Evolutionary conservation across 2,329 filamentous ascomycete species (phyloP).

Genomic region (Verticillium tricorpus): DNA sequence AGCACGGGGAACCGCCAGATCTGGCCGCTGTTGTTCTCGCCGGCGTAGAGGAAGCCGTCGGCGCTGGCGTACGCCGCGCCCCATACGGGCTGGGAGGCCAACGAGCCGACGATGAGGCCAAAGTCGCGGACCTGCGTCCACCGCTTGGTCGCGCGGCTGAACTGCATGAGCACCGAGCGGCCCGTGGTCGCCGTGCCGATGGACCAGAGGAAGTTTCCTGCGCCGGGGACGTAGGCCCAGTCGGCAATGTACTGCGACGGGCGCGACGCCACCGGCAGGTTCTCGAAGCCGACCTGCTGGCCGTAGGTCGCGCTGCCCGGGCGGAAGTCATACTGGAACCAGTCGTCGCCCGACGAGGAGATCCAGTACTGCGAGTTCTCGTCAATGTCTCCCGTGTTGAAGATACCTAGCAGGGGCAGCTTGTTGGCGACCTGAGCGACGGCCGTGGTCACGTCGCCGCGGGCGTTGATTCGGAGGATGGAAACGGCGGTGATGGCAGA

Average conservation of each 20-base stretch:
- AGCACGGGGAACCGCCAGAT: constrained; percentile 15
- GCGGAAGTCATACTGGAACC: constrained; percentile 14
- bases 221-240: constrained; percentile 15
- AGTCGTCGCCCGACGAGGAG: constrained; percentile 9
- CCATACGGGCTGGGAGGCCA: constrained; percentile 5
- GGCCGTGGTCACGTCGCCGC: constrained; percentile 8
- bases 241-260: constrained; percentile 8
- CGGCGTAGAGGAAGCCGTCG: constrained; percentile 13
- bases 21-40: constrained; percentile 16
- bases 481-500: not conserved
- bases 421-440: constrained; percentile 1
- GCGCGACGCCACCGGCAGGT: not conserved
- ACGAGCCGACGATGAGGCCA: constrained; percentile 6
- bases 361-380: constrained; percentile 13
- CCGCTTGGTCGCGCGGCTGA: constrained; percentile 6
- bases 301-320: constrained; percentile 14
- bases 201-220: constrained; percentile 12
- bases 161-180: constrained; percentile 11
- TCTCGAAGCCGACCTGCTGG: constrained; percentile 2
- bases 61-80: constrained; percentile 14
- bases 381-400: constrained; percentile 18
- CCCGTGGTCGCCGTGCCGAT: constrained; percentile 6
- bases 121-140: constrained; percentile 8
- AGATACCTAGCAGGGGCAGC: constrained; percentile 4
- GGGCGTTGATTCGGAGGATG: constrained; percentile 16